These are phyloP conservation scores for Domatiomyces globalis DNA, from an alignment of 2,329 filamentous ascomycete species.

Conservation along the genomic window DNA sequence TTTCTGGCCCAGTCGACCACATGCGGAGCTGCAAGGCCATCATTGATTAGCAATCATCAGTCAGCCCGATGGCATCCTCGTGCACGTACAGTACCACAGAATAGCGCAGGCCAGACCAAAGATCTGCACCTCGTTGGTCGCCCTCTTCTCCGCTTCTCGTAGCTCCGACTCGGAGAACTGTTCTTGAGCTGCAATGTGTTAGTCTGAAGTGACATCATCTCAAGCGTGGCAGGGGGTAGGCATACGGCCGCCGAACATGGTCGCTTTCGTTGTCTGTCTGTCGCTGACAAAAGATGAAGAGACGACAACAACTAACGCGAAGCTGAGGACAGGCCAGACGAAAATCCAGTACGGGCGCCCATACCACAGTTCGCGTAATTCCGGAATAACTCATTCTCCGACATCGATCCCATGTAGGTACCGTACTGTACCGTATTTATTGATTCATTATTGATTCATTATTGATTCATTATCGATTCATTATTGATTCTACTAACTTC, in stretches of 20 bases:
- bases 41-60: slow-evolving; percentile 1
- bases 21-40: slow-evolving; percentile 30
- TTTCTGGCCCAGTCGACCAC: slow-evolving; percentile 36
- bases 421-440: too few species aligned
- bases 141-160: slow-evolving; percentile 40
- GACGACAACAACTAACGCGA: too few species aligned
- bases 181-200: slow-evolving; percentile 20
- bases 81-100: slow-evolving; percentile 46
- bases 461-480: too few species aligned
- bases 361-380: background rate
- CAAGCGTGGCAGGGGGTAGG: background rate
- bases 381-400: background rate
- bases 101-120: slow-evolving; percentile 40
- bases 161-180: slow-evolving; percentile 34
- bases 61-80: background rate
- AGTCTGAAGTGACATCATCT: background rate
- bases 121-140: slow-evolving; percentile 39
- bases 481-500: too few species aligned
- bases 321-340: background rate
- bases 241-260: slow-evolving; percentile 14
- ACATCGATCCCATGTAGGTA: too few species aligned
- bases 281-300: background rate
- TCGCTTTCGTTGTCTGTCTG: background rate
- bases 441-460: too few species aligned
- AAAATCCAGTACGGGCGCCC: background rate